Base-by-base conservation (phyloP, 371 early-diverging fungal genomes). In the Syncephalis fuscata region DNA sequence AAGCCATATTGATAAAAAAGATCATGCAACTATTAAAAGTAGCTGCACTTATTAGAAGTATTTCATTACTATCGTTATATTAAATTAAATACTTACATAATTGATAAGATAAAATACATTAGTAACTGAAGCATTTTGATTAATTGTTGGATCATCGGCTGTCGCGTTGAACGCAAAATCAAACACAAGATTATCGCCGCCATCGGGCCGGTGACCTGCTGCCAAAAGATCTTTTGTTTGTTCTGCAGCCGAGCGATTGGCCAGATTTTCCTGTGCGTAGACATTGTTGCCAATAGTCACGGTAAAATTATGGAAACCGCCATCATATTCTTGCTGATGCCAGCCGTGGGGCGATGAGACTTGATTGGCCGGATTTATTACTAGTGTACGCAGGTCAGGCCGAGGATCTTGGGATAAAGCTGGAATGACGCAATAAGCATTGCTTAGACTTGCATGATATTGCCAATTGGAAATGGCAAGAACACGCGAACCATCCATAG, bases 81-180 rank as follows among this genome's bases (percentile, higher is more conserved):
- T 7, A 84, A 39, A 83, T 60, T 55, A 94, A 92, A 3, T 71
- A 59, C 3, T 63, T 55, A 66, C 64, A 48, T 63, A 74, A 62
- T 94, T 94, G 63, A 81, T 85, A 76, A 80, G 81, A 66, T 92
- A 95, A 58, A 95, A 95, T 42, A 91, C 60, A 63, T 95, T 91
- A 49, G 88, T 80, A 27, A 92, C 72, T 0, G 93, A 82, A 0
- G 87, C 88, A 53, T 93, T 84, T 37, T 82, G 57, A 56, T 93
- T 92, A 4, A 71, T 60, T 2, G 61, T 55, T 0, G 88, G 84
- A 25, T 80, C 65, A 21, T 67, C 63, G 27, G 81, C 66, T 11
- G 53, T 61, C 51, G 89, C 64, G 53, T 86, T 66, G 24, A 82
- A 63, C 38, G 72, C 61, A 52, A 74, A 92, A 62, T 90, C 80